Percentiles rank a stretch among this genome's conserved stretches.
phyloP scores from a whole-genome alignment of 2,329 filamentous ascomycete genomes.

The Penicillium sp. region DNA sequence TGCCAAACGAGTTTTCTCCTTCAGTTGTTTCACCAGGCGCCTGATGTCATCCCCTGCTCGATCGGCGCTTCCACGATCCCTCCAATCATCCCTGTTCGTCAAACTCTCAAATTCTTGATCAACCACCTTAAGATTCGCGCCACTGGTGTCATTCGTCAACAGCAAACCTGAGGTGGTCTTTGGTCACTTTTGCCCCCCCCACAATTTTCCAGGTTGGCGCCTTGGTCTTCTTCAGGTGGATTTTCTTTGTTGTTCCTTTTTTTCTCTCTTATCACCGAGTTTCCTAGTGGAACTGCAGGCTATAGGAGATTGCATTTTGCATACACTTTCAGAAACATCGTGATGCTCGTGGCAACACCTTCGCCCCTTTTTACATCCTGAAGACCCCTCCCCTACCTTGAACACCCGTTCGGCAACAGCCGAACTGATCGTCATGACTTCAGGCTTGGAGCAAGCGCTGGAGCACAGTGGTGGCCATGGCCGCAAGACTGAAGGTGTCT shows the following conservation, averaged over 20 bases:
- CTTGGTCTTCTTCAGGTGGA: conserved; percentile 9
- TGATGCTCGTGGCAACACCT: conserved; percentile 1
- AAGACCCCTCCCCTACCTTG: background rate
- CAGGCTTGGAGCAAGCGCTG: conserved; percentile 36
- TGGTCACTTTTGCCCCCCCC: conserved; percentile 6
- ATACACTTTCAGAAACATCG: background rate
- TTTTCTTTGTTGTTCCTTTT: conserved; percentile 1
- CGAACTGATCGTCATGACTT: conserved; percentile 22
- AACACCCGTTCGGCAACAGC: conserved; percentile 5
- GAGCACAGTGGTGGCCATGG: conserved; percentile 39
- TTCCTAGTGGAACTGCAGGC: background rate
- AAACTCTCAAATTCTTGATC: conserved; percentile 16
- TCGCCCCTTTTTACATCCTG: conserved; percentile 1
- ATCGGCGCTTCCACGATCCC: conserved; percentile 29
- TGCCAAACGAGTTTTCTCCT: background rate
- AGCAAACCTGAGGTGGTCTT: background rate
- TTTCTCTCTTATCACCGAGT: background rate
- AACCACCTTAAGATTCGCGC: conserved; percentile 20
- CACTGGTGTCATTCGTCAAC: conserved; percentile 34
- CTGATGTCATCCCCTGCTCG: conserved; percentile 37
- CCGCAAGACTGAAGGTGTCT: conserved; percentile 37
- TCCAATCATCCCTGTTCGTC: conserved; percentile 29
- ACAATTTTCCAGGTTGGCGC: conserved; percentile 17
- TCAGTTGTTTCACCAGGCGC: conserved; percentile 37
- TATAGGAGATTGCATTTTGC: background rate